These are phyloP conservation scores for Closterium sp. DNA, from an alignment of 139 green algal genomes.

Conservation along the genomic window DNA sequence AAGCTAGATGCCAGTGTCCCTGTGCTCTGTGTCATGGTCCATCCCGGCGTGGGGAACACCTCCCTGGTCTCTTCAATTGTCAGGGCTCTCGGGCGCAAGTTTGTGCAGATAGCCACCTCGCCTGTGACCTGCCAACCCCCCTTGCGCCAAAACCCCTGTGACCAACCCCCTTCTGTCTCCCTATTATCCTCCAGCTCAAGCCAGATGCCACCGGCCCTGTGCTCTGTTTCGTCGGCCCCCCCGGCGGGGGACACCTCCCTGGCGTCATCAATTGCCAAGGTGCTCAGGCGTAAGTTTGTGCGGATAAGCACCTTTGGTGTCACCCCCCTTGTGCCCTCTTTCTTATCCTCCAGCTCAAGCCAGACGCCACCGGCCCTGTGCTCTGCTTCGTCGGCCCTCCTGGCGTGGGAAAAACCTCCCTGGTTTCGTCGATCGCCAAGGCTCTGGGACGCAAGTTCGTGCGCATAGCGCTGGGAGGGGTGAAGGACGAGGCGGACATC, in stretches of 20 bases:
- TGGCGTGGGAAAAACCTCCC: slow-evolving; percentile 60
- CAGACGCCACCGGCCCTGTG: slow-evolving; percentile 50
- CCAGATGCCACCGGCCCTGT: too few relatives aligned
- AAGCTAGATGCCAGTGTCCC: slow-evolving; percentile 14
- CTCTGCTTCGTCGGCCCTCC: slow-evolving; percentile 61
- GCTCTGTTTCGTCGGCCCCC: too few relatives aligned
- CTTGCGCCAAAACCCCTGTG: too few relatives aligned
- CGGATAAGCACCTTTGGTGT: background rate
- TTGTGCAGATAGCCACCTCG: background rate
- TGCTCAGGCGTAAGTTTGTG: slow-evolving; percentile 48
- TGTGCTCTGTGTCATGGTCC: slow-evolving; percentile 62
- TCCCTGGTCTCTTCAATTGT: slow-evolving; percentile 58
- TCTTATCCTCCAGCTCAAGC: background rate
- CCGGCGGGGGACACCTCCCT: background rate
- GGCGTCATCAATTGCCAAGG: slow-evolving; percentile 56
- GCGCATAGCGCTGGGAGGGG: slow-evolving; percentile 52
- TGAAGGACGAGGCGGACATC: slow-evolving; percentile 62
- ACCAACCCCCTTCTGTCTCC: too few relatives aligned
- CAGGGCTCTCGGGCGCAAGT: slow-evolving; percentile 47
- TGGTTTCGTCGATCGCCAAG: slow-evolving; percentile 54
- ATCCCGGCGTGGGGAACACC: slow-evolving; percentile 63
- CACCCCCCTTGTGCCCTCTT: too few relatives aligned
- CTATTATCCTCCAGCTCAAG: too few relatives aligned
- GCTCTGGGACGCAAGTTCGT: slow-evolving; percentile 46
- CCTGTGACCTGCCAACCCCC: too few relatives aligned